Evolutionary conservation across 257 asterid species (phyloP).

Genomic region (Solanum habrochaites): DNA sequence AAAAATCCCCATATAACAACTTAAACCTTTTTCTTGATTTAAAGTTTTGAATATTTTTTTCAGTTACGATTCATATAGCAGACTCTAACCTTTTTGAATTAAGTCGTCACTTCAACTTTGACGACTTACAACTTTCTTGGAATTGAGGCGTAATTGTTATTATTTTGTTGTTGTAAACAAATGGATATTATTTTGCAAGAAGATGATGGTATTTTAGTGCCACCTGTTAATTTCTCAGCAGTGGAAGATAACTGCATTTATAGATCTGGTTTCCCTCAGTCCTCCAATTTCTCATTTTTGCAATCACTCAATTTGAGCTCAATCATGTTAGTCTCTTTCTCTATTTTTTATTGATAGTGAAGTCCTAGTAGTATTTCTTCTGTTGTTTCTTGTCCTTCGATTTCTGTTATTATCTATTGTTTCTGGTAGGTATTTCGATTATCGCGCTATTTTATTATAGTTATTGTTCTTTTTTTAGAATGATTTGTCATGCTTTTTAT

Average conservation of each 20-base stretch:
- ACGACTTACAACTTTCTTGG: too few relatives aligned
- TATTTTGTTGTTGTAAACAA: not conserved
- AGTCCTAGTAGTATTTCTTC: not conserved
- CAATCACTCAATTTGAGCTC: slow-evolving; percentile 27
- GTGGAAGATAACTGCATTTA: slow-evolving; percentile 28
- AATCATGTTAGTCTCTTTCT: slow-evolving; percentile 15
- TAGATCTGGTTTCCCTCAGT: slow-evolving; percentile 34
- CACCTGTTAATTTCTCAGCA: slow-evolving; percentile 21
- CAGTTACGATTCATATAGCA: not conserved
- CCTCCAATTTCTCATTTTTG: slow-evolving; percentile 27
- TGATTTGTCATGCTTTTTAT: not conserved
- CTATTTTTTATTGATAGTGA: not conserved
- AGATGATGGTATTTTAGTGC: not conserved
- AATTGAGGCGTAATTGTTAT: not conserved
- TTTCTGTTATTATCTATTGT: not conserved
- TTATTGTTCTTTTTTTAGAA: not conserved
- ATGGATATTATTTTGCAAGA: slow-evolving; percentile 24
- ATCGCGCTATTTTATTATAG: not conserved
- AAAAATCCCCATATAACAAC: not conserved
- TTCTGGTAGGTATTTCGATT: not conserved
- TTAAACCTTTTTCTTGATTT: not conserved
- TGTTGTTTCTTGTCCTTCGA: not conserved
- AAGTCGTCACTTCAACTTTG: not conserved
- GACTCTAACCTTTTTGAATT: not conserved
- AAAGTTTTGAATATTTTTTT: not conserved